These are phyloP conservation scores for Sclerotinia trifoliorum DNA, from an alignment of 2,329 filamentous ascomycete genomes.

Conservation along the genomic window DNA sequence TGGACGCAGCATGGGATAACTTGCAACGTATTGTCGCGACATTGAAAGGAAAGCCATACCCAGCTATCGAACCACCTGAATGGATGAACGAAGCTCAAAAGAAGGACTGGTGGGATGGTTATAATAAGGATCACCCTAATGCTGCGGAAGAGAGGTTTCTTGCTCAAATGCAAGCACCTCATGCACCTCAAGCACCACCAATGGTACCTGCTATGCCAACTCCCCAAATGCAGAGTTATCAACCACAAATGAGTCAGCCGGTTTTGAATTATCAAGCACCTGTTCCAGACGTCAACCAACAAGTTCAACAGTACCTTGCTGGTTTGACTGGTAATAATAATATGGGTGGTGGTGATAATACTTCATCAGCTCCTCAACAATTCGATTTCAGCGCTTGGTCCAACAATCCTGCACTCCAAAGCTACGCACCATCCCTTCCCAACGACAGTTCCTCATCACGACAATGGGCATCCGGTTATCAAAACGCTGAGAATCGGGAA, in stretches of 20 bases:
- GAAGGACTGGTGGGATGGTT: conserved; percentile 54
- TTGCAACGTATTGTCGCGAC: conserved; percentile 38
- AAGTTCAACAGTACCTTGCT: conserved; percentile 35
- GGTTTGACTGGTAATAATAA: conserved; percentile 32
- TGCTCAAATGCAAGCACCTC: conserved; percentile 31
- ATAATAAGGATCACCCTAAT: conserved; percentile 42
- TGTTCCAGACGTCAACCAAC: conserved; percentile 31
- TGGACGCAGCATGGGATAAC: conserved; percentile 31
- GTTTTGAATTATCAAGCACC: conserved; percentile 21
- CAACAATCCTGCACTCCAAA: conserved; percentile 11
- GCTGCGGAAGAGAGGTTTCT: conserved; percentile 39
- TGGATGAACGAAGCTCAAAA: conserved; percentile 51
- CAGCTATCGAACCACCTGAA: conserved; percentile 51
- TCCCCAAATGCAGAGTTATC: conserved; percentile 27
- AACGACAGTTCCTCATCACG: background rate
- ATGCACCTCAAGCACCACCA: conserved; percentile 32
- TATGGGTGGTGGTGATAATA: background rate
- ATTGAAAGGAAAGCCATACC: conserved; percentile 49
- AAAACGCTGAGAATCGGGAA: conserved; percentile 23
- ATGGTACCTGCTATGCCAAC: conserved; percentile 27
- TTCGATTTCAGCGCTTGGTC: conserved; percentile 33
- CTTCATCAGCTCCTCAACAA: conserved; percentile 20
- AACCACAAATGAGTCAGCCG: conserved; percentile 26
- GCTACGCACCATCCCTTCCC: conserved; percentile 5
- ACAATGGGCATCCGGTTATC: conserved; percentile 30